A percentile compares a stretch with the other conserved stretches of the same genome.
Conservation (phyloP, 345 rosid genomes). For the Orychophragmus violaceus region DNA sequence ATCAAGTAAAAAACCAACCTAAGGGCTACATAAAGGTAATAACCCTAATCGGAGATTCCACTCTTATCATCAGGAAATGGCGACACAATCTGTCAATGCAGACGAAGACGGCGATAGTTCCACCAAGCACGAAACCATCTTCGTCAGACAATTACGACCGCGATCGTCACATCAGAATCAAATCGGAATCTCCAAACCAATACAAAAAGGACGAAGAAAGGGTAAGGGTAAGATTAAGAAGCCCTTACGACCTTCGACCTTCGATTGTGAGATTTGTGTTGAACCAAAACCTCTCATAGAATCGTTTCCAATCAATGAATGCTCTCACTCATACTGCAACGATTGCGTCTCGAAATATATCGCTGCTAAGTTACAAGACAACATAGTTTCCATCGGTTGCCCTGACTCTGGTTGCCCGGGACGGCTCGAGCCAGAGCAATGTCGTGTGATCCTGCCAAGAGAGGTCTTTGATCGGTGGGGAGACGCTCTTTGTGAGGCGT, state of each 20-base stretch:
- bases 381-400: conserved; percentile 19
- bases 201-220: conserved; percentile 4
- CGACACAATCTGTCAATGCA: background rate
- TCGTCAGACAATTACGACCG: conserved; percentile 39
- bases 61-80: background rate
- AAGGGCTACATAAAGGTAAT: too few species aligned
- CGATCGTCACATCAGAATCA: conserved; percentile 29
- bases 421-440: conserved; percentile 15
- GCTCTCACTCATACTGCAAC: conserved; percentile 45
- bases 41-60: background rate
- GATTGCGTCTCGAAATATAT: conserved; percentile 45
- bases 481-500: conserved; percentile 40
- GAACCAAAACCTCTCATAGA: conserved; percentile 30
- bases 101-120: conserved; percentile 20
- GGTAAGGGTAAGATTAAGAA: too few species aligned
- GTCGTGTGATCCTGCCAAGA: conserved; percentile 6
- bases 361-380: conserved; percentile 39
- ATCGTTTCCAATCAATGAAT: conserved; percentile 37
- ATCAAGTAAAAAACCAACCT: too few species aligned
- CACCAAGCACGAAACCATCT: conserved; percentile 32
- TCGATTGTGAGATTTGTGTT: conserved; percentile 49
- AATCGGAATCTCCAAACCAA: conserved; percentile 7
- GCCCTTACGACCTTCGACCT: conserved; percentile 5
- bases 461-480: conserved; percentile 29
- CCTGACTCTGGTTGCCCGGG: conserved; percentile 20